Evolutionary conservation across 768 basidiomycete genomes (phyloP).

Genomic region (Lepiota brunneoincarnata): DNA sequence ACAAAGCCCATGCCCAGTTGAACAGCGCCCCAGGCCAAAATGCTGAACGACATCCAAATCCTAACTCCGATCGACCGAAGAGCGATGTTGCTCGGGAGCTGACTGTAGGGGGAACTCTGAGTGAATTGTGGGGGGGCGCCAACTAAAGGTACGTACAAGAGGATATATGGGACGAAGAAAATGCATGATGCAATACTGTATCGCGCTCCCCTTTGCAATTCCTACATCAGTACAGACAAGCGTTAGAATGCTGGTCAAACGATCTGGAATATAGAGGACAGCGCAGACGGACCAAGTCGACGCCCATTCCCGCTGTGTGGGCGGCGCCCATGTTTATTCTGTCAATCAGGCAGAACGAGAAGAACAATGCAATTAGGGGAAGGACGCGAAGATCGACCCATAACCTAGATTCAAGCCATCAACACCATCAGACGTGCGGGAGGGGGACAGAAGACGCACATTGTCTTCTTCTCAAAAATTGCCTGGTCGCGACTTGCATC

Average conservation of each 20-base stretch:
- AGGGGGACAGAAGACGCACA: slow-evolving; percentile 21
- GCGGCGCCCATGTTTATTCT: slow-evolving; percentile 42
- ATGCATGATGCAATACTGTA: slow-evolving; percentile 41
- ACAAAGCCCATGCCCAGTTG: slow-evolving; percentile 47
- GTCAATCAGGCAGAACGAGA: slow-evolving; percentile 42
- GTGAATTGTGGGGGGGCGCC: neutral
- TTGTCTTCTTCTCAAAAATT: slow-evolving; percentile 33
- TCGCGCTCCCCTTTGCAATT: slow-evolving; percentile 30
- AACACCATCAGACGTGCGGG: neutral
- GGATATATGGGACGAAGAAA: slow-evolving; percentile 44
- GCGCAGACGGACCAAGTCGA: slow-evolving; percentile 28
- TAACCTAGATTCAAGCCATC: slow-evolving; percentile 25
- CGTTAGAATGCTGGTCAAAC: neutral
- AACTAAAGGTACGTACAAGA: slow-evolving; percentile 30
- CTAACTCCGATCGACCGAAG: slow-evolving; percentile 41
- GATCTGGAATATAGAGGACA: neutral
- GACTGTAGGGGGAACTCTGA: slow-evolving; percentile 25
- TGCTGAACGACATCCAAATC: slow-evolving; percentile 41
- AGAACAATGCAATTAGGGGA: slow-evolving; percentile 37
- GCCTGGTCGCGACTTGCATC: neutral
- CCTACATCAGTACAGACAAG: slow-evolving; percentile 16
- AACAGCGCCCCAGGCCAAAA: slow-evolving; percentile 41
- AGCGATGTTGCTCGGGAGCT: slow-evolving; percentile 44
- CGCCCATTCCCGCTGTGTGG: slow-evolving; percentile 42
- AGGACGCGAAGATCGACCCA: slow-evolving; percentile 41